A percentile compares a stretch with the other conserved stretches of the same genome.
Conservation (phyloP, 1,284 basidiomycete genomes). For the Ceratobasidium sp. region DNA sequence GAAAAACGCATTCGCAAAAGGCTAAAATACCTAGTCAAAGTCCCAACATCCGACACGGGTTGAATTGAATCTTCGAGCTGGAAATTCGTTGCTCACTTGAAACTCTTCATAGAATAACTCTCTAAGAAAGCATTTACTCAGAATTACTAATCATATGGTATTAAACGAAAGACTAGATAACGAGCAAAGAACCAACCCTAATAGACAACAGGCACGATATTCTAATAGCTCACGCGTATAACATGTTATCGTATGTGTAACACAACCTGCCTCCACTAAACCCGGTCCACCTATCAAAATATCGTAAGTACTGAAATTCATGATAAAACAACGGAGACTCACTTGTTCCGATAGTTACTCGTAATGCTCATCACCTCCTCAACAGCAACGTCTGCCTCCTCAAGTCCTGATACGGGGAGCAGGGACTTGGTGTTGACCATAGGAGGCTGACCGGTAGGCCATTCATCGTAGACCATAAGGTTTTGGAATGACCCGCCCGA, state of each 20-base stretch:
- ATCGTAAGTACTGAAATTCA: background rate
- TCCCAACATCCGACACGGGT: too few relatives aligned
- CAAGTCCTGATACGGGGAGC: conserved; percentile 33
- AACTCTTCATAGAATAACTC: too few relatives aligned
- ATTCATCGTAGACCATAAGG: conserved; percentile 16
- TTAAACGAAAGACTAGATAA: too few relatives aligned
- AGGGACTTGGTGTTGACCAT: conserved; percentile 31
- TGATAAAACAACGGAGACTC: background rate
- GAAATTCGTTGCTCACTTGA: too few relatives aligned
- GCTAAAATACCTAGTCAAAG: too few relatives aligned
- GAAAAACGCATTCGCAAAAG: too few relatives aligned
- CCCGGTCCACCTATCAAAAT: conserved; percentile 9
- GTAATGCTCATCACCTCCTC: conserved; percentile 37
- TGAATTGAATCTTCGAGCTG: too few relatives aligned
- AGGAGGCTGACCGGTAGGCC: conserved; percentile 25
- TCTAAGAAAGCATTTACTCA: too few relatives aligned
- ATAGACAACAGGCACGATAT: too few relatives aligned
- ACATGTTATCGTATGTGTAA: conserved; percentile 37
- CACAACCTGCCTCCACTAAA: conserved; percentile 23
- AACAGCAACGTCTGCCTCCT: conserved; percentile 19
- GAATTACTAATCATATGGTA: too few relatives aligned
- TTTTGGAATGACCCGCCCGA: conserved; percentile 29
- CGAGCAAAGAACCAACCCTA: too few relatives aligned
- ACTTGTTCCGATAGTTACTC: conserved; percentile 30
- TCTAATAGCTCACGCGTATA: background rate